Percentiles rank a stretch among this genome's conserved stretches.
These are phyloP conservation scores for Globisporangium alternatum DNA, from an alignment of 352 stramenopile genomes.

Conservation along the genomic window DNA sequence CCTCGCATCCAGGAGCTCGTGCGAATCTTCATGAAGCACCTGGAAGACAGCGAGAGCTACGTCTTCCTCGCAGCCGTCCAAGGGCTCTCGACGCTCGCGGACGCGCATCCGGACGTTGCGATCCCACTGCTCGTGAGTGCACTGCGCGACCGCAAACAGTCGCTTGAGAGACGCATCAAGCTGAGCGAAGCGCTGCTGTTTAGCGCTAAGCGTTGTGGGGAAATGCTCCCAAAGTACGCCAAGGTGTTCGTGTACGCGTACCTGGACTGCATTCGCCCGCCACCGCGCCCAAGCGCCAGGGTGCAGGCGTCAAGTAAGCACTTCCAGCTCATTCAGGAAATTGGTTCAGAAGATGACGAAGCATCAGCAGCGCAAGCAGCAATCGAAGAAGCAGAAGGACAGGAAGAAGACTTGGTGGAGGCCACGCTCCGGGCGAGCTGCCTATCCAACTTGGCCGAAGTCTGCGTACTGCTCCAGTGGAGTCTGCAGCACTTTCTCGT, in stretches of 20 bases:
- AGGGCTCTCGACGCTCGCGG: slow-evolving; percentile 55
- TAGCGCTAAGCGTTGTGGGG: slow-evolving; percentile 69
- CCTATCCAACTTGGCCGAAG: slow-evolving; percentile 85
- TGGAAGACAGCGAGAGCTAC: slow-evolving; percentile 78
- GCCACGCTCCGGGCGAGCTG: slow-evolving; percentile 79
- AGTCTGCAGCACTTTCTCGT: slow-evolving; percentile 62
- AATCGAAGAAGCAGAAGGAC: slow-evolving; percentile 10
- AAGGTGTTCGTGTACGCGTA: slow-evolving; percentile 81
- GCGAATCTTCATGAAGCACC: slow-evolving; percentile 54
- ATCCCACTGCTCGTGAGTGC: slow-evolving; percentile 64
- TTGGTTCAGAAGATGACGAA: slow-evolving; percentile 15
- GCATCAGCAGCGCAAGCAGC: background rate
- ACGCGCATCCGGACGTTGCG: slow-evolving; percentile 56
- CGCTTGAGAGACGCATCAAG: slow-evolving; percentile 77
- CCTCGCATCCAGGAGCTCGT: slow-evolving; percentile 48
- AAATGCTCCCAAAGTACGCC: slow-evolving; percentile 63
- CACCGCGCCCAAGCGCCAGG: slow-evolving; percentile 1
- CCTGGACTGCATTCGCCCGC: slow-evolving; percentile 69
- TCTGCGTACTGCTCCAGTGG: slow-evolving; percentile 73
- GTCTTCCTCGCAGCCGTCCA: slow-evolving; percentile 83
- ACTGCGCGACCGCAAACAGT: slow-evolving; percentile 39
- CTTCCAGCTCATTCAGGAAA: slow-evolving; percentile 61
- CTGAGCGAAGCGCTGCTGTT: slow-evolving; percentile 83
- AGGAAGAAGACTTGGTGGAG: slow-evolving; percentile 30
- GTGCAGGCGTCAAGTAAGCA: slow-evolving; percentile 10